phyloP scores from a whole-genome alignment of 441 rosid genomes.

The Metrosideros polymorpha region DNA sequence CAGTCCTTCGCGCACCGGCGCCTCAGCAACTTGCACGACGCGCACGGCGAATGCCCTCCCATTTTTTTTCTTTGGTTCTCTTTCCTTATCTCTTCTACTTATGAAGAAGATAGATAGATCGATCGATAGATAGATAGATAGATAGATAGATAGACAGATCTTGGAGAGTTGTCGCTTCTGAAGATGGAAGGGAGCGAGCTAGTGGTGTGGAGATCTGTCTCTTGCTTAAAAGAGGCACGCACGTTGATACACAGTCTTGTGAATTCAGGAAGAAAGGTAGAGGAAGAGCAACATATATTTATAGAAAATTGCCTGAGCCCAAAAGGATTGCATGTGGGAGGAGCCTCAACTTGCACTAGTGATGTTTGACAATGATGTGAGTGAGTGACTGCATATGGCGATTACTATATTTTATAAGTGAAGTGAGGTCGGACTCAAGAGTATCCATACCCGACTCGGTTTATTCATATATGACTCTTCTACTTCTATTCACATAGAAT shows the following conservation, averaged over 20 bases:
- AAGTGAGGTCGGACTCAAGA: neutral
- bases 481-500: neutral
- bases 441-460: neutral
- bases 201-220: neutral
- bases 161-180: neutral
- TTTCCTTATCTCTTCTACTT: neutral
- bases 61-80: neutral
- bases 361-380: neutral
- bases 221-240: neutral
- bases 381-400: neutral
- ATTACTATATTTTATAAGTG: neutral
- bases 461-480: neutral
- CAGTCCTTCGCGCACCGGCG: conserved; percentile 7
- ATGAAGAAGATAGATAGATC: neutral
- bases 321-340: neutral
- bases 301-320: neutral
- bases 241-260: neutral
- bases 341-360: neutral
- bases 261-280: neutral
- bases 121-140: neutral
- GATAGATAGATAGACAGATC: neutral
- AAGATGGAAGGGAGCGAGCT: neutral
- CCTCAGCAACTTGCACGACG: conserved; percentile 6
- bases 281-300: neutral
- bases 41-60: conserved; percentile 3